phyloP scores from a whole-genome alignment of 2,329 filamentous ascomycete species.

The Colletotrichum magnum region DNA sequence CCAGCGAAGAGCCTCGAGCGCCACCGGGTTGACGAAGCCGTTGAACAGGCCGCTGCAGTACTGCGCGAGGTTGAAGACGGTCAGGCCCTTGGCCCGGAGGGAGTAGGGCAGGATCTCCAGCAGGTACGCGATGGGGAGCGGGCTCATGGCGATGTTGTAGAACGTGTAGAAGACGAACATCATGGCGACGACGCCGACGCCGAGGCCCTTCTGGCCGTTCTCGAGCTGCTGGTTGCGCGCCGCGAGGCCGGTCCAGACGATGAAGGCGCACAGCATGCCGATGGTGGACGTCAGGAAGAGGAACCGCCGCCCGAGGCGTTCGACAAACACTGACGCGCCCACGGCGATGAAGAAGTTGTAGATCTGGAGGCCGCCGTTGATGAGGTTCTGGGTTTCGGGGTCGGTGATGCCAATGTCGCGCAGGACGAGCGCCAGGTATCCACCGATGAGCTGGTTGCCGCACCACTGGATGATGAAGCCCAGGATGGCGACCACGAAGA shows the following conservation, averaged over 20 bases:
- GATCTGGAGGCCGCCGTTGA: constrained; percentile 48
- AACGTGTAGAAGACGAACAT: constrained; percentile 60
- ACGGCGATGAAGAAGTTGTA: constrained; percentile 56
- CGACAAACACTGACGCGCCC: constrained; percentile 55
- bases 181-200: constrained; percentile 57
- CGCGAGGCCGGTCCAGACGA: constrained; percentile 51
- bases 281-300: constrained; percentile 54
- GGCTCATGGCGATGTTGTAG: constrained; percentile 56
- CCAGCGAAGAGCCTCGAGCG: constrained; percentile 53
- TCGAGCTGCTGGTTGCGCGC: no score
- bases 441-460: constrained; percentile 56
- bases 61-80: constrained; percentile 43
- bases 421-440: constrained; percentile 56
- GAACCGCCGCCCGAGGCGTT: constrained; percentile 58
- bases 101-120: constrained; percentile 43
- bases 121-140: constrained; percentile 57
- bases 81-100: constrained; percentile 45
- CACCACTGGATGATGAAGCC: no score
- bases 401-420: constrained; percentile 55
- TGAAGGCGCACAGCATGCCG: constrained; percentile 54
- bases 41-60: constrained; percentile 43
- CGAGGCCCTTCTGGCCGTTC: neutral
- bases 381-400: constrained; percentile 55
- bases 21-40: constrained; percentile 55
- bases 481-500: no score